A percentile compares a stretch with the other conserved stretches of the same genome.
These are phyloP conservation scores for Lentinula lateritia DNA, from an alignment of 768 basidiomycete species.

Conservation along the genomic window DNA sequence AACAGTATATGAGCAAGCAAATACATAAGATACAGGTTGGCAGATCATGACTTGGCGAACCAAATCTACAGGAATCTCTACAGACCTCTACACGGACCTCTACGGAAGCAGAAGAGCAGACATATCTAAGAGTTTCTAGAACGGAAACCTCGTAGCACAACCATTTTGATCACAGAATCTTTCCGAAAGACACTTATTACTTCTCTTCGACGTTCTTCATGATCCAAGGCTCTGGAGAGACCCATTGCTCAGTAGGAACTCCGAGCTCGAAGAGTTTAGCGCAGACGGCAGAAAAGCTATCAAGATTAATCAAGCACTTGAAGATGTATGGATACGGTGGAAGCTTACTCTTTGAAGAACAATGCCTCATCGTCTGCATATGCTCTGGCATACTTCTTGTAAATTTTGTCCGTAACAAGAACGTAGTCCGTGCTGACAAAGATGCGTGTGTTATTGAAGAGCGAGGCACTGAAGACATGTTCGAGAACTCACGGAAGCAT, in stretches of 20 bases:
- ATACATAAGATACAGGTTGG: neutral
- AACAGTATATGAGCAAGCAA: too few species aligned
- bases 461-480: neutral
- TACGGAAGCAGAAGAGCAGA: neutral
- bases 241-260: constrained; percentile 79
- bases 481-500: constrained; percentile 77
- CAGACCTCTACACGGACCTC: neutral
- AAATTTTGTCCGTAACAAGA: constrained; percentile 83
- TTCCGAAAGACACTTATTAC: constrained; percentile 1
- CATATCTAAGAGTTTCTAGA: neutral
- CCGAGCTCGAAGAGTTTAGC: constrained; percentile 87
- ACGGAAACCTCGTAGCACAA: neutral
- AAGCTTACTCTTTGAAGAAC: constrained; percentile 90
- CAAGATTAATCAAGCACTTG: constrained; percentile 7
- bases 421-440: constrained; percentile 74
- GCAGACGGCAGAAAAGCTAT: constrained; percentile 78
- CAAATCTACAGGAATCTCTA: neutral
- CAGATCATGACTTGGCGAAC: neutral
- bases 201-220: constrained; percentile 56
- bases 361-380: constrained; percentile 82
- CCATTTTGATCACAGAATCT: neutral
- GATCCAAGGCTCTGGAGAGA: constrained; percentile 66
- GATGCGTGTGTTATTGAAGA: neutral
- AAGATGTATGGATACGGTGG: neutral
- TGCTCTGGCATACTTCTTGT: constrained; percentile 82